A percentile compares a stretch with the other conserved stretches of the same genome.
Conservation (phyloP, 1,139 yeast species). For the Blastobotrys proliferans region DNA sequence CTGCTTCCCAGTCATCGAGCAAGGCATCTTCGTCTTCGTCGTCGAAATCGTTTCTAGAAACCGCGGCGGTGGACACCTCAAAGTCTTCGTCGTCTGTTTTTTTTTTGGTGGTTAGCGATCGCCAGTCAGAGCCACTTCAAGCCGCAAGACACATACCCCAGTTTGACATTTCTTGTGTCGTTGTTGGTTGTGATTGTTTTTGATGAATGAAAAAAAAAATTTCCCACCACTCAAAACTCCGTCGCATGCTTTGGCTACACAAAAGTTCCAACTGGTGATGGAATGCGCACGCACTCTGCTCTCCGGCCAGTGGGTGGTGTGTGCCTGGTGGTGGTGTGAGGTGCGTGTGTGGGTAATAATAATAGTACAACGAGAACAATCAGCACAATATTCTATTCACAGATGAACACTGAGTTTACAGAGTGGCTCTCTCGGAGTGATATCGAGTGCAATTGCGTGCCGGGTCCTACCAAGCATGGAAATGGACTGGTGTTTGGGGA, state of each 20-base stretch:
- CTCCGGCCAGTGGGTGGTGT: no score
- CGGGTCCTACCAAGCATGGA: slow-evolving; percentile 17
- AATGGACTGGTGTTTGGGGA: slow-evolving; percentile 17
- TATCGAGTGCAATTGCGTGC: slow-evolving; percentile 14
- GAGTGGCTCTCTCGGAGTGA: slow-evolving; percentile 14
- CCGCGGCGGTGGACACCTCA: slow-evolving; percentile 80
- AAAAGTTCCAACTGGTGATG: no score
- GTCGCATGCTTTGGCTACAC: no score
- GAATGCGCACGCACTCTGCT: no score
- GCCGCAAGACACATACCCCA: slow-evolving; percentile 23
- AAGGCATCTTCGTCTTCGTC: slow-evolving; percentile 74
- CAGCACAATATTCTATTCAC: no score
- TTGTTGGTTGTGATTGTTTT: neutral
- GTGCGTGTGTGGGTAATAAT: no score
- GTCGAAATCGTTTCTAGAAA: slow-evolving; percentile 72
- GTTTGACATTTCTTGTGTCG: slow-evolving; percentile 22
- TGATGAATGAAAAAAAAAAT: neutral
- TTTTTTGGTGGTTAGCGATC: neutral
- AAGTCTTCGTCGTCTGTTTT: slow-evolving; percentile 57
- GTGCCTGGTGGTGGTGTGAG: no score
- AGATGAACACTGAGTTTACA: slow-evolving; percentile 8
- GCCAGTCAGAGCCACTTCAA: no score
- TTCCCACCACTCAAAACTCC: neutral
- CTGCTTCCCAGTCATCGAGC: slow-evolving; percentile 84
- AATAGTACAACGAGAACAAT: no score